phyloP scores from a whole-genome alignment of 2,329 filamentous ascomycete genomes.

The Curvularia sp. region DNA sequence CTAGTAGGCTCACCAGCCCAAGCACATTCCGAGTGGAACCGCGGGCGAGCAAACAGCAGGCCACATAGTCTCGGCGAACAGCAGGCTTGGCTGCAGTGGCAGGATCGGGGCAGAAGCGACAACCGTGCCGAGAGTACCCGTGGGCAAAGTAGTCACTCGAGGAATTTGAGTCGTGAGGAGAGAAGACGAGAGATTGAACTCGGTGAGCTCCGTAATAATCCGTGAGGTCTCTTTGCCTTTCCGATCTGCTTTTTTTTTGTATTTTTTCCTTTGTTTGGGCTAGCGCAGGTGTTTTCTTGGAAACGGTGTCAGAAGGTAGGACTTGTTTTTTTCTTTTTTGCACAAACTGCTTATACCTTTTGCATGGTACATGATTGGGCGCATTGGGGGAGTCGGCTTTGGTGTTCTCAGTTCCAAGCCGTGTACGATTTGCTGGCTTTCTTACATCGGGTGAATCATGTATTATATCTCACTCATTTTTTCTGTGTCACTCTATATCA shows the following conservation, averaged over 20 bases:
- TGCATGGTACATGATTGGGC: background rate
- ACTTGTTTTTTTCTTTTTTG: background rate
- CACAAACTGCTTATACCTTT: background rate
- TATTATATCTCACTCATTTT: background rate
- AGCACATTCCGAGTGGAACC: constrained; percentile 31
- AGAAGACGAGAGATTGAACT: constrained; percentile 53
- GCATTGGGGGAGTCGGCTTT: background rate
- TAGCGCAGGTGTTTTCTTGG: background rate
- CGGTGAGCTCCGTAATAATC: constrained; percentile 25
- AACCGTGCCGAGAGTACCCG: constrained; percentile 37
- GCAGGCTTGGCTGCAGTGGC: constrained; percentile 40
- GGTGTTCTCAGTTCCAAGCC: background rate
- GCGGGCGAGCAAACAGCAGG: constrained; percentile 34
- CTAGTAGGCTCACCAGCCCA: constrained; percentile 40
- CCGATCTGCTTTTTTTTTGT: too few species aligned
- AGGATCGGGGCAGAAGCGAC: constrained; percentile 40
- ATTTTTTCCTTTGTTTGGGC: background rate
- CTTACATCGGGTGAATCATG: background rate
- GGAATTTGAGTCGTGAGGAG: constrained; percentile 49
- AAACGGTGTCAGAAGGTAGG: background rate
- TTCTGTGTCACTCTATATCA: background rate
- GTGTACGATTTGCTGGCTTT: background rate
- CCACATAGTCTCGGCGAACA: constrained; percentile 40
- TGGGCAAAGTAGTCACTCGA: constrained; percentile 38
- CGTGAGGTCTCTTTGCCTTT: constrained; percentile 10